phyloP scores from a whole-genome alignment of 306 rosid species.

The Gillenia trifoliata region DNA sequence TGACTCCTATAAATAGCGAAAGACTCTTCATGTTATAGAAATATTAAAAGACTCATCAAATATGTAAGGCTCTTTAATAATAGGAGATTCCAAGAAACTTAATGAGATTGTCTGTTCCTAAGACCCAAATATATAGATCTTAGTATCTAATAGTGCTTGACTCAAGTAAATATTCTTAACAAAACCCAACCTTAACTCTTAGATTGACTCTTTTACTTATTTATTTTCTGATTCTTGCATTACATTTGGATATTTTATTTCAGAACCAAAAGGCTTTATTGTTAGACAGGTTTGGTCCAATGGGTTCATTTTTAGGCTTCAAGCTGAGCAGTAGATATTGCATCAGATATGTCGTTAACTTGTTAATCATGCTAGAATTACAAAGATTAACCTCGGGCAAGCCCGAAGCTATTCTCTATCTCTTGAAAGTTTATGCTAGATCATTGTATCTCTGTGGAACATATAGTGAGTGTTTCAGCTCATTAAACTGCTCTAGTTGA shows the following conservation, averaged over 20 bases:
- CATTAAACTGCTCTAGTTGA: not conserved
- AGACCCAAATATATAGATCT: not conserved
- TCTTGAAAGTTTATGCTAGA: not conserved
- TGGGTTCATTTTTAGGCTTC: too few species aligned
- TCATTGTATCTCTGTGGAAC: not conserved
- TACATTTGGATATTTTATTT: not conserved
- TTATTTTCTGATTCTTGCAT: too few species aligned
- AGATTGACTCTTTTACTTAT: not conserved
- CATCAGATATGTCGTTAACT: not conserved
- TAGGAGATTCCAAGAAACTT: not conserved
- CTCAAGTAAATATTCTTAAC: too few species aligned
- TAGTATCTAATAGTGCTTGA: not conserved
- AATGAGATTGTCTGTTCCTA: not conserved
- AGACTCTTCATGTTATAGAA: too few species aligned
- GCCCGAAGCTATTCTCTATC: not conserved
- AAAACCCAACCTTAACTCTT: too few species aligned
- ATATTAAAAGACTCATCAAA: too few species aligned
- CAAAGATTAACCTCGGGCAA: not conserved
- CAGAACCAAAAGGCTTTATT: not conserved
- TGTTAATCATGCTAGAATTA: not conserved
- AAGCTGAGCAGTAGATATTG: too few species aligned
- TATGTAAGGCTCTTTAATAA: not conserved
- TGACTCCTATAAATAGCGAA: too few species aligned
- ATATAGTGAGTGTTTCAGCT: not conserved
- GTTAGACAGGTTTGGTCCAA: not conserved